Evolutionary conservation across 129 eudicot genomes (phyloP), one percentile per base, ranked within the genome.

Genomic region (Flaveria trinervia): DNA sequence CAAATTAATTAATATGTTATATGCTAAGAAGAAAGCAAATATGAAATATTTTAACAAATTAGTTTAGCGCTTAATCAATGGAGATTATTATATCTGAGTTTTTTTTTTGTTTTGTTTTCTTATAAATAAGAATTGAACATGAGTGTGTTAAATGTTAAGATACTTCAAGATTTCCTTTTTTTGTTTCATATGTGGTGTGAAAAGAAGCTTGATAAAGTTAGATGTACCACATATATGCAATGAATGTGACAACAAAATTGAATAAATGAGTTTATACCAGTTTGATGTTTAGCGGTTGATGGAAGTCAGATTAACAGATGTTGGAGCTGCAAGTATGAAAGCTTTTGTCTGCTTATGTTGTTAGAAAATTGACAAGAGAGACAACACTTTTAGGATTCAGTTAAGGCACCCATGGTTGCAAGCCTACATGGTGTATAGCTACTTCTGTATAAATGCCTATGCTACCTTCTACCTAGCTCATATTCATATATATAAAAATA

Each of bases 361-460:
- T 74, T 73, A 45, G 65, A 80, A 74, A 80, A 80, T 80, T 80
- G 84, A 80, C 83, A 80, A 80, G 79, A 66, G 79, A 80, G 79
- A 54, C 83, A 73, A 67, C 80, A 80, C 52, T 80, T 80, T 56
- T 74, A 80, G 84, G 80, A 80, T 80, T 80, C 84, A 74, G 84
- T 80, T 80, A 74, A 80, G 80, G 80, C 84, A 80, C 71, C 84
- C 84, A 80, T 73, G 79, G 79, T 80, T 80, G 44, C 84, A 66
- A 80, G 75, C 61, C 84, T 80, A 73, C 75, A 75, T 80, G 80
- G 71, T 74, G 84, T 68, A 80, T 80, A 80, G 80, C 84, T 80
- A 80, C 84, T 80, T 80, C 71, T 55, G 80, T 80, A 80, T 80
- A 73, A 80, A 80, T 80, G 80, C 84, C 84, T 80, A 80, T 56